Base-by-base conservation (phyloP, 1,284 basidiomycete species). In the Naganishia albida region DNA sequence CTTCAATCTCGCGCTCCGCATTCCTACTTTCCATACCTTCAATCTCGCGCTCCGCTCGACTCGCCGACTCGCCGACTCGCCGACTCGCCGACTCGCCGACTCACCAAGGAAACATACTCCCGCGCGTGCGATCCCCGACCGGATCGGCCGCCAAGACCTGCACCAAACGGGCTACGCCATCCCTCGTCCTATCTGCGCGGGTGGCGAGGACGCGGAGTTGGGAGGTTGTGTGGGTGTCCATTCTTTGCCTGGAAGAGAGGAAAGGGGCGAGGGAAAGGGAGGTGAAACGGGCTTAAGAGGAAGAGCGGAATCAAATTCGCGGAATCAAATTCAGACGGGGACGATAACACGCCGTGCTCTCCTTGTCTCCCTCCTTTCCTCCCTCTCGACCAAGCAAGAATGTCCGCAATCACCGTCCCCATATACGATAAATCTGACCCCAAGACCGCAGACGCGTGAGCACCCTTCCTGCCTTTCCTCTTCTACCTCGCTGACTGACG, bases 341-440 rank as follows among this genome's bases (percentile, higher is more conserved):
- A n/a, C 44, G 18, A 48, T 25, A 48, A 20, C 20, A 2, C 46
- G 2, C 46, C 23, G 16, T 48, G n/a, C 46, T 20, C n/a, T 23
- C n/a, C 20, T 25, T 20, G 13, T 23, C n/a, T 44, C 43, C 20
- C 20, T 6, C 43, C 43, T 18, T 44, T 23, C 6, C 20, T 46
- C 25, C 55, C 46, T 38, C 52, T 26, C 40, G 28, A 23, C 44
- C 34, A 65, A n/a, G n/a, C n/a, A n/a, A n/a, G 12, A 8, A 57
- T 59, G 53, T 39, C 53, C 13, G 26, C n/a, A n/a, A n/a, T 52
- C 54, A 49, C 34, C 38, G 42, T 60, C 3, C 66, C 66, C 20
- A 49, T 64, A 23, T 67, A 59, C 66, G 66, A 67, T 50, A 67
- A 67, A 48, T 67, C 66, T n/a, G 66, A 67, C 43, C 66, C 66